A percentile compares a stretch with the other conserved stretches of the same genome.
phyloP scores from a whole-genome alignment of 2,329 filamentous ascomycete genomes.

The Penicillium sp. region DNA sequence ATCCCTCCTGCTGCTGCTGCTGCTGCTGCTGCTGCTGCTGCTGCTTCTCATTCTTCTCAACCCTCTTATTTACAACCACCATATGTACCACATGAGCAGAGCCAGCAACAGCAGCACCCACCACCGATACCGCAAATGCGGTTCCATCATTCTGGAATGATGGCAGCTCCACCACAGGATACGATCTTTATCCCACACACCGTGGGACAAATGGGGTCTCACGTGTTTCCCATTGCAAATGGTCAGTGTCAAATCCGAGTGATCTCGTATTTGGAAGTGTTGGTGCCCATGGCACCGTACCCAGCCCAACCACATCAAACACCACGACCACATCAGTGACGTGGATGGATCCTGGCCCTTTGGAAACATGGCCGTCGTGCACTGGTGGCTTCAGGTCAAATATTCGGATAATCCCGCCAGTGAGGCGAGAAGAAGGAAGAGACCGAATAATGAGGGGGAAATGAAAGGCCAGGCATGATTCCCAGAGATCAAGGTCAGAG shows the following conservation, averaged over 20 bases:
- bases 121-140: neutral
- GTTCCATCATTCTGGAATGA: neutral
- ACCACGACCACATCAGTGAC: neutral
- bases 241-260: constrained; percentile 1
- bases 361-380: too few relatives aligned
- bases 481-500: too few relatives aligned
- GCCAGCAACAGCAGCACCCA: neutral
- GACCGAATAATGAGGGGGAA: too few relatives aligned
- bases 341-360: neutral
- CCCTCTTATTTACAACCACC: neutral
- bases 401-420: too few relatives aligned
- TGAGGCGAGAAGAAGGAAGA: too few relatives aligned
- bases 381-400: too few relatives aligned
- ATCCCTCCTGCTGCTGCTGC: too few relatives aligned
- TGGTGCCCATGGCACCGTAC: neutral
- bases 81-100: too few relatives aligned
- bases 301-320: neutral
- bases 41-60: neutral
- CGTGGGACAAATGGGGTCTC: neutral
- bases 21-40: too few relatives aligned
- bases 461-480: too few relatives aligned
- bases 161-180: neutral
- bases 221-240: neutral
- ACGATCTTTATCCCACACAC: neutral
- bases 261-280: constrained; percentile 1